Percentiles rank a stretch among this genome's conserved stretches.
These are phyloP conservation scores for Plasmodium chabaudi DNA, from an alignment of 169 alveolate species.

Conservation along the genomic window DNA sequence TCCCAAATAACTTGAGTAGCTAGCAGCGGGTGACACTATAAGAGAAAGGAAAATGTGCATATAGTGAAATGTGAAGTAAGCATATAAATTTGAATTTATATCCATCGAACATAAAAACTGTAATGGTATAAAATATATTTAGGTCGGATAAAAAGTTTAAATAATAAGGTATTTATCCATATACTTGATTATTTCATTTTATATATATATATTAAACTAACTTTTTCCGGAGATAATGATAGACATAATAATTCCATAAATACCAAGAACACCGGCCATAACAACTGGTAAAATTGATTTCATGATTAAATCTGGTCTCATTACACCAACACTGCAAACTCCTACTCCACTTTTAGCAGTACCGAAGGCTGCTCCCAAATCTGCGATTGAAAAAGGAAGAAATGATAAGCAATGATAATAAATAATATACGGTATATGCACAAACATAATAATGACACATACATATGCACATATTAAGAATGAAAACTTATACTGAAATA, in stretches of 20 bases:
- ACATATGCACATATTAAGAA: background rate
- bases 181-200: too few relatives aligned
- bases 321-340: constrained; percentile 98
- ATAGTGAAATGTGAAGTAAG: background rate
- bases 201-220: constrained; percentile 6
- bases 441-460: background rate
- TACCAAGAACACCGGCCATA: constrained; percentile 99
- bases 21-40: constrained; percentile 77
- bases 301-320: constrained; percentile 99
- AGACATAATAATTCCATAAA: constrained; percentile 97
- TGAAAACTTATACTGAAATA: background rate
- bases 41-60: constrained; percentile 1
- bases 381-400: constrained; percentile 78
- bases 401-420: background rate
- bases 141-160: too few relatives aligned
- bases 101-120: too few relatives aligned
- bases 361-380: constrained; percentile 99
- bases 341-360: constrained; percentile 99
- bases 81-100: too few relatives aligned
- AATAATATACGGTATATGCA: background rate
- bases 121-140: too few relatives aligned
- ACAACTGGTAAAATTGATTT: constrained; percentile 99
- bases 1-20: constrained; percentile 92
- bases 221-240: constrained; percentile 87
- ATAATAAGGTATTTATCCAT: too few relatives aligned